phyloP scores from a whole-genome alignment of 2,329 filamentous ascomycete genomes.

The Claviceps capensis region DNA sequence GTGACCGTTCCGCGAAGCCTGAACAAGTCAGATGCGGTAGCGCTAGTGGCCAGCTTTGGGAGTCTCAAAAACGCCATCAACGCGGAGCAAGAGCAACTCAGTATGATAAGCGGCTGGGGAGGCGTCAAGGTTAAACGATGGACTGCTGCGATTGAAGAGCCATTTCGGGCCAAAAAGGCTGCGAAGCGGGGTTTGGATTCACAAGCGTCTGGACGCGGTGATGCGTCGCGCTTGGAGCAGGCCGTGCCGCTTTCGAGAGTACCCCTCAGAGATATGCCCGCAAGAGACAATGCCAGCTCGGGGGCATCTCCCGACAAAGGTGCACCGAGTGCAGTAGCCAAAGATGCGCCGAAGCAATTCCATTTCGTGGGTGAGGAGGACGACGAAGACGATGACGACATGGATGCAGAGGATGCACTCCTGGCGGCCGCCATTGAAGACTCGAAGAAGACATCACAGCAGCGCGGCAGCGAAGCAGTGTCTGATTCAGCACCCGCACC shows the following conservation, averaged over 20 bases:
- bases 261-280: slow-evolving; percentile 26
- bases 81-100: slow-evolving; percentile 72
- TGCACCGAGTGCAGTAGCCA: slow-evolving; percentile 1
- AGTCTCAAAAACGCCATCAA: slow-evolving; percentile 79
- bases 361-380: slow-evolving; percentile 25
- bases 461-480: slow-evolving; percentile 13
- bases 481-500: slow-evolving; percentile 6
- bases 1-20: slow-evolving; percentile 79
- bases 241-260: slow-evolving; percentile 27
- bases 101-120: slow-evolving; percentile 81
- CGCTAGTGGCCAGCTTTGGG: slow-evolving; percentile 82
- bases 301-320: slow-evolving; percentile 1
- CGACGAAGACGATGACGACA: slow-evolving; percentile 30
- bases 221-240: slow-evolving; percentile 19
- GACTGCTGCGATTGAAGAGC: slow-evolving; percentile 69
- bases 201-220: slow-evolving; percentile 9
- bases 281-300: neutral
- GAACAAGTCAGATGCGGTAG: slow-evolving; percentile 89
- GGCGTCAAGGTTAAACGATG: slow-evolving; percentile 87
- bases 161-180: slow-evolving; percentile 64
- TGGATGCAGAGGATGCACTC: slow-evolving; percentile 28
- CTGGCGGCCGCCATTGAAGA: slow-evolving; percentile 33
- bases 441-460: slow-evolving; percentile 25
- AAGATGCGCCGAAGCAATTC: slow-evolving; percentile 17
- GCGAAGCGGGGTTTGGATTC: slow-evolving; percentile 30